Conservation (phyloP, 768 basidiomycete species). For the Dioszegia crocea region DNA sequence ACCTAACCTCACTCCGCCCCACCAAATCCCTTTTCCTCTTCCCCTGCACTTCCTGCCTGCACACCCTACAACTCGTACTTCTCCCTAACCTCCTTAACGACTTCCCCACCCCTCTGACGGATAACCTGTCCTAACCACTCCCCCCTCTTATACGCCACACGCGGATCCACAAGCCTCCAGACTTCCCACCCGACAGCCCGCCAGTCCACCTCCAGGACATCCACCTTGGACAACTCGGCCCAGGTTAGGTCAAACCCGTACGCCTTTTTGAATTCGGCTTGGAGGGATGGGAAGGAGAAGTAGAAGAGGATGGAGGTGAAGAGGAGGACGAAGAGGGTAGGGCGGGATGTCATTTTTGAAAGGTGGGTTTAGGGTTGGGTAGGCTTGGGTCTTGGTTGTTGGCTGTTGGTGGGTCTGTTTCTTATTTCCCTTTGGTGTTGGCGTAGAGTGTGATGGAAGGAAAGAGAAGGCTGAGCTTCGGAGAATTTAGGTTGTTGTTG, state of each 20-base stretch:
- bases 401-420: background rate
- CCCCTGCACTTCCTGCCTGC: background rate
- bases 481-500: background rate
- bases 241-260: slow-evolving; percentile 1
- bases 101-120: background rate
- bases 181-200: background rate
- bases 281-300: slow-evolving; percentile 1
- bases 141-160: background rate
- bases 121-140: background rate
- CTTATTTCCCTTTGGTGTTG: too few species aligned
- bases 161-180: background rate
- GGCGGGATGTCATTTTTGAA: background rate
- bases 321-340: background rate
- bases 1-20: too few species aligned
- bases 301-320: background rate
- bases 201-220: background rate
- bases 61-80: background rate
- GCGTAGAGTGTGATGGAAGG: too few species aligned
- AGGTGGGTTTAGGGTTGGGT: background rate
- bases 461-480: too few species aligned
- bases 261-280: background rate
- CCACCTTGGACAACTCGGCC: background rate
- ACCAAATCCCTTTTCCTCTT: background rate
- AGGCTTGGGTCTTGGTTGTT: background rate
- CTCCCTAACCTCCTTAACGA: background rate